Evolutionary conservation across 441 rosid species (phyloP), one percentile per base, ranked within the genome.

Genomic region (Pelargonium australe): DNA sequence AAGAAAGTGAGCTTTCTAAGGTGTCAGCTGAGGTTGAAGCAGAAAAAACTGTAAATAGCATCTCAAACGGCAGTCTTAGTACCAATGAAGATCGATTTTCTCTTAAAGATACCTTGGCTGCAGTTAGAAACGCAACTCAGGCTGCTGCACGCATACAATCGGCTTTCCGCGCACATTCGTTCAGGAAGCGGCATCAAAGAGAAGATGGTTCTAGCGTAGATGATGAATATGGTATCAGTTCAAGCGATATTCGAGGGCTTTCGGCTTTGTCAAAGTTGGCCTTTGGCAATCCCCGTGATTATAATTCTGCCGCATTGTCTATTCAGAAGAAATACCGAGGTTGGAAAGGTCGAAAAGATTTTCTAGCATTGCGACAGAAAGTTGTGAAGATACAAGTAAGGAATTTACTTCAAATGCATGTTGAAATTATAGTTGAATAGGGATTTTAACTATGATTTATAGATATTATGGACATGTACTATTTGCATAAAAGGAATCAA

Each of bases 281-380:
- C 4, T 86, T 79, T 65, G 78, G 85, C 63, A 87, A 76, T 73
- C 57, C 73, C 11, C 85, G 78, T 4, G 84, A 82, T 74, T 69
- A 75, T 72, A 78, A 85, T 73, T 81, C 79, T 28, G 95, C 98
- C 65, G 97, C 98, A 76, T 77, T 90, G 44, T 87, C 92, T 23
- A 92, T 95, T 78, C 97, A 95, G 85, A 95, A 89, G 85, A 95
- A 92, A 72, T 89, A 81, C 66, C 87, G 95, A 77, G 95, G 99
- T 28, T 95, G 86, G 85, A 92, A 87, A 86, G 80, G 82, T n/a
- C 98, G 95, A 40, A 87, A 86, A 78, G 86, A 89, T 41, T 95
- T 85, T 79, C 83, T 90, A 1, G 69, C 79, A 37, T 72, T 86
- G 65, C 89, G 91, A 66, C 86, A 86, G 82, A 92, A 92, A 89